These are phyloP conservation scores for Fusarium lateritium DNA, from an alignment of 2,329 filamentous ascomycete genomes.

Conservation along the genomic window DNA sequence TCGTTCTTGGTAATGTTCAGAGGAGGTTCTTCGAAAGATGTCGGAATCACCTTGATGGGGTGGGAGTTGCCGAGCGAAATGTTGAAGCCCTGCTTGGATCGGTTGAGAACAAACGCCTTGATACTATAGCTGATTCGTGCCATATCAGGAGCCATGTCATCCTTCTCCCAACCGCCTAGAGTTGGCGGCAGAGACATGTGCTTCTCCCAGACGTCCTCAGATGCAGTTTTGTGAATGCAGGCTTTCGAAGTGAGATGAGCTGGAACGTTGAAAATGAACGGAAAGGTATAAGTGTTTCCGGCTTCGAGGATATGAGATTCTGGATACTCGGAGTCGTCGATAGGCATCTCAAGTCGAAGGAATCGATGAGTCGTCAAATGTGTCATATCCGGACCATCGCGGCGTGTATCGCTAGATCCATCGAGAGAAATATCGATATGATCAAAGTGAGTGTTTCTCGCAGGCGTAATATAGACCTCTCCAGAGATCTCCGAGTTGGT, in stretches of 20 bases:
- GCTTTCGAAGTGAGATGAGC: constrained; percentile 41
- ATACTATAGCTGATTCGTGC: constrained; percentile 39
- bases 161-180: constrained; percentile 41
- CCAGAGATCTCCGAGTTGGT: constrained; percentile 45
- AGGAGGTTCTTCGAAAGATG: constrained; percentile 42
- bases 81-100: constrained; percentile 12
- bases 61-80: constrained; percentile 27
- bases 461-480: constrained; percentile 33
- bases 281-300: constrained; percentile 37
- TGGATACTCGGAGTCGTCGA: constrained; percentile 36
- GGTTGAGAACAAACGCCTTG: constrained; percentile 22
- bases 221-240: constrained; percentile 28
- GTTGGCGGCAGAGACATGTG: constrained; percentile 42
- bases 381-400: constrained; percentile 40
- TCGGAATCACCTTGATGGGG: constrained; percentile 41
- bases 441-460: constrained; percentile 33
- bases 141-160: constrained; percentile 40
- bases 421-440: constrained; percentile 37
- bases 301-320: constrained; percentile 29
- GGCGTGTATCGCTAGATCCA: constrained; percentile 37
- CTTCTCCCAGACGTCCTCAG: constrained; percentile 26
- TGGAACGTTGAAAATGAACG: constrained; percentile 46
- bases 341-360: constrained; percentile 43
- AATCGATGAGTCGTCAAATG: constrained; percentile 43
- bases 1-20: constrained; percentile 40